These are phyloP conservation scores for Eucalyptus shirleyi DNA, from an alignment of 345 rosid species.

Conservation along the genomic window DNA sequence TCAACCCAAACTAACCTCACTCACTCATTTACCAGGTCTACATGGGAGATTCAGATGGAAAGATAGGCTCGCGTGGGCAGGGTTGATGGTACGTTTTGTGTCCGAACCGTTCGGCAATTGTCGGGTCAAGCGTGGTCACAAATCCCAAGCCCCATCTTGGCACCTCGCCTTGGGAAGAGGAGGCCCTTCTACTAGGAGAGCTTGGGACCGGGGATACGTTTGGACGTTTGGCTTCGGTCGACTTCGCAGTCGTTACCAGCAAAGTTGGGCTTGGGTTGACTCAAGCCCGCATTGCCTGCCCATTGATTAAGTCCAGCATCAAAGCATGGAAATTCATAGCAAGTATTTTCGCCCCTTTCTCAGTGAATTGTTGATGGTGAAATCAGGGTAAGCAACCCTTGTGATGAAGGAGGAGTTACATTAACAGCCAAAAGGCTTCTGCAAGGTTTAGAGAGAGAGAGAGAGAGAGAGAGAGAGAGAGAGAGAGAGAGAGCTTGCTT, in stretches of 20 bases:
- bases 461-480: neutral
- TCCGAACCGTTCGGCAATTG: neutral
- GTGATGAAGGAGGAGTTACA: neutral
- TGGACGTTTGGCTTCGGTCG: neutral
- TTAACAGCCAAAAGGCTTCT: neutral
- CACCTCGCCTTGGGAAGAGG: neutral
- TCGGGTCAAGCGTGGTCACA: neutral
- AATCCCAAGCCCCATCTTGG: neutral
- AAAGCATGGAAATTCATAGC: neutral
- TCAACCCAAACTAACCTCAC: rapidly evolving
- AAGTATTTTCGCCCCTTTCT: neutral
- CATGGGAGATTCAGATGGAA: too few species aligned
- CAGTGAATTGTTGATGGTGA: neutral
- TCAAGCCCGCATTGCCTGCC: neutral
- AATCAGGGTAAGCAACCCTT: neutral
- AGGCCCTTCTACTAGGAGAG: neutral
- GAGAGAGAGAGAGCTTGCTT: neutral
- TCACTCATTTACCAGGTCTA: too few species aligned
- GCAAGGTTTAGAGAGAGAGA: neutral
- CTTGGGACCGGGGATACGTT: neutral
- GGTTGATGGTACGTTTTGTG: neutral
- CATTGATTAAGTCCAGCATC: neutral
- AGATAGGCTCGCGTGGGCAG: too few species aligned
- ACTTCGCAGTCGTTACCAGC: neutral
- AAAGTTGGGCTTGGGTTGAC: neutral